Conservation (phyloP, 108 stramenopile genomes). For the Skeletonema potamos region DNA sequence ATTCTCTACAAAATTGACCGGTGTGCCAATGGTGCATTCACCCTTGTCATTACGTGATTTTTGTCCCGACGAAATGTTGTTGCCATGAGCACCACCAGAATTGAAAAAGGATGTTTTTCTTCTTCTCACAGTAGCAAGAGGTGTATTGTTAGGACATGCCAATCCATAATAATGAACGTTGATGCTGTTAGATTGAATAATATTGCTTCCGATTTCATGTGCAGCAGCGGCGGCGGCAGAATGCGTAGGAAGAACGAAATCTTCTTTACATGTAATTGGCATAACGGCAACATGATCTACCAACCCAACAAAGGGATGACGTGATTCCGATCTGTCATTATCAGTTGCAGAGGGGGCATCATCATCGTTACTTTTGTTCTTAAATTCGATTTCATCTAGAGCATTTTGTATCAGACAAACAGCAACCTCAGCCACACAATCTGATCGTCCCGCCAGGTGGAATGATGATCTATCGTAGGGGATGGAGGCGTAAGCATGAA, state of each 20-base stretch:
- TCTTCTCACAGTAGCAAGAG: constrained; percentile 67
- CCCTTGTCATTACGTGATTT: background rate
- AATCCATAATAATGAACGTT: constrained; percentile 70
- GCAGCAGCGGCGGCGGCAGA: constrained; percentile 53
- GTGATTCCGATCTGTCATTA: constrained; percentile 1
- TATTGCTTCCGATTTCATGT: constrained; percentile 49
- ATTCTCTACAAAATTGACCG: constrained; percentile 76
- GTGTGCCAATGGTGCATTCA: constrained; percentile 64
- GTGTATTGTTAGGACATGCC: constrained; percentile 62
- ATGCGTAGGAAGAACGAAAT: background rate
- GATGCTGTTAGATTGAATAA: constrained; percentile 13
- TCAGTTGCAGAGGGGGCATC: background rate
- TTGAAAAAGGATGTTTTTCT: constrained; percentile 73
- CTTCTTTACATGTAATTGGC: constrained; percentile 38
- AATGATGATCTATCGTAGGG: constrained; percentile 86
- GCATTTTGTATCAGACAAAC: constrained; percentile 33
- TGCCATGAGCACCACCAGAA: constrained; percentile 30
- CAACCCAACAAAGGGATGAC: constrained; percentile 81
- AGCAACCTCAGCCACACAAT: constrained; percentile 56
- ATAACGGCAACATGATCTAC: constrained; percentile 83
- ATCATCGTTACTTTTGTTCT: constrained; percentile 5
- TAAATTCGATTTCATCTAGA: constrained; percentile 21
- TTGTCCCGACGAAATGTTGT: background rate
- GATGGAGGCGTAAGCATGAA: constrained; percentile 79
- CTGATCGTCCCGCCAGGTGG: constrained; percentile 69